Conservation (phyloP, 1,284 basidiomycete genomes). For the Melampsora abietis-canadensis region DNA sequence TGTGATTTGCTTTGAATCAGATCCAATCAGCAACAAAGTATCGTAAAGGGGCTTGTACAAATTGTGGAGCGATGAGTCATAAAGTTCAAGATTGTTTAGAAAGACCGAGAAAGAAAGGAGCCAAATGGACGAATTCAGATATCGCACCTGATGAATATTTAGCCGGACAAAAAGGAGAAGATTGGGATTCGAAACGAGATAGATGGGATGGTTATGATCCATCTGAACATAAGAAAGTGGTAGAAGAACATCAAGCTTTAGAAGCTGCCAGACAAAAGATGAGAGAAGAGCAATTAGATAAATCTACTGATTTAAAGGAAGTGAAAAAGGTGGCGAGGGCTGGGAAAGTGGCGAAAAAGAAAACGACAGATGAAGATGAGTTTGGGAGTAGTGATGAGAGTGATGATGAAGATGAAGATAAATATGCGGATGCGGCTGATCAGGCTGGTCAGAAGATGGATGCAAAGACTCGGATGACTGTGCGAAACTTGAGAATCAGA, state of each 20-base stretch:
- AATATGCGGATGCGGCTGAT: conserved; percentile 95
- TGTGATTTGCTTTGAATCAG: conserved; percentile 20
- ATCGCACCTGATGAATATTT: conserved; percentile 88
- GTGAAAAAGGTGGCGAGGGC: conserved; percentile 79
- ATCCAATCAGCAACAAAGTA: conserved; percentile 92
- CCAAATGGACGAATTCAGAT: conserved; percentile 84
- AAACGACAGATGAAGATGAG: conserved; percentile 67
- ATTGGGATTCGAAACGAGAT: conserved; percentile 93
- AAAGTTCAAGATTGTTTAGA: conserved; percentile 88
- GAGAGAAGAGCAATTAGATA: conserved; percentile 94
- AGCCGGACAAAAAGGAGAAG: conserved; percentile 59
- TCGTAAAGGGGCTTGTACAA: conserved; percentile 96
- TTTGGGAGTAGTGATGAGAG: conserved; percentile 82
- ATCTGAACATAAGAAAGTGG: conserved; percentile 74
- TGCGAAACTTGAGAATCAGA: conserved; percentile 94
- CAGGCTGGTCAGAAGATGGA: conserved; percentile 97
- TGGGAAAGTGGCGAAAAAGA: conserved; percentile 59
- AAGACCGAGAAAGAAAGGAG: conserved; percentile 90
- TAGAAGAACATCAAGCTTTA: conserved; percentile 89
- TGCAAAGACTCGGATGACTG: conserved; percentile 94
- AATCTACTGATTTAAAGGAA: conserved; percentile 70
- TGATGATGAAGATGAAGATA: conserved; percentile 80
- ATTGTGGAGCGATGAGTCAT: conserved; percentile 95
- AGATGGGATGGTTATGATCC: conserved; percentile 98
- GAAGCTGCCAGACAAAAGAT: conserved; percentile 84